Conservation (phyloP, 495 filamentous ascomycete species). For the Penicillium desertorum region DNA sequence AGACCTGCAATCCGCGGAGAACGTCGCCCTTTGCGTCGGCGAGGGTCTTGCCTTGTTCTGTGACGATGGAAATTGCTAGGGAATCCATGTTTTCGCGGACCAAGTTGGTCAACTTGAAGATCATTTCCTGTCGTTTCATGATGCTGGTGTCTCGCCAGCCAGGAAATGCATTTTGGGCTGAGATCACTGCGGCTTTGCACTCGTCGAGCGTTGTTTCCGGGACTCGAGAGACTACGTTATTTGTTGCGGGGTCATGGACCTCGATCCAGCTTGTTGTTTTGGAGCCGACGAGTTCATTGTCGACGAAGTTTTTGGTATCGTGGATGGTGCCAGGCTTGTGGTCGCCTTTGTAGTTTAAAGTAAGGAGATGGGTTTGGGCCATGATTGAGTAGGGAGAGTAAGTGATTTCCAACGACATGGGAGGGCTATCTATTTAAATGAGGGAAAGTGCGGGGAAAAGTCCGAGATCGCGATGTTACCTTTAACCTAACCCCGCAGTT, state of each 20-base stretch:
- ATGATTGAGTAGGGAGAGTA: background rate
- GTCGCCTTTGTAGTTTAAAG: background rate
- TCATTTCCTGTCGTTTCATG: conserved; percentile 85
- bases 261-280: conserved; percentile 82
- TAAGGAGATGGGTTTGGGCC: background rate
- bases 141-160: conserved; percentile 84
- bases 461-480: background rate
- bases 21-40: conserved; percentile 95
- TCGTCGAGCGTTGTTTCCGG: conserved; percentile 91
- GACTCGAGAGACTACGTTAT: conserved; percentile 94
- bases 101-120: conserved; percentile 90
- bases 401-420: background rate
- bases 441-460: background rate
- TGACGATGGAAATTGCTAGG: conserved; percentile 87
- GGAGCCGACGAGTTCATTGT: conserved; percentile 86
- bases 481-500: background rate
- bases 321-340: conserved; percentile 1
- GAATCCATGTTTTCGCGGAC: conserved; percentile 95
- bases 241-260: conserved; percentile 91
- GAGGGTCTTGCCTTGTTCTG: conserved; percentile 98
- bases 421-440: background rate
- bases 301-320: conserved; percentile 65
- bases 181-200: conserved; percentile 80
- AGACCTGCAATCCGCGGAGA: conserved; percentile 90
- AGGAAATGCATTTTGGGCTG: conserved; percentile 86